Percentiles rank a stretch among this genome's conserved stretches.
phyloP scores from a whole-genome alignment of 495 filamentous ascomycete species.

The Penicilliopsis zonata region DNA sequence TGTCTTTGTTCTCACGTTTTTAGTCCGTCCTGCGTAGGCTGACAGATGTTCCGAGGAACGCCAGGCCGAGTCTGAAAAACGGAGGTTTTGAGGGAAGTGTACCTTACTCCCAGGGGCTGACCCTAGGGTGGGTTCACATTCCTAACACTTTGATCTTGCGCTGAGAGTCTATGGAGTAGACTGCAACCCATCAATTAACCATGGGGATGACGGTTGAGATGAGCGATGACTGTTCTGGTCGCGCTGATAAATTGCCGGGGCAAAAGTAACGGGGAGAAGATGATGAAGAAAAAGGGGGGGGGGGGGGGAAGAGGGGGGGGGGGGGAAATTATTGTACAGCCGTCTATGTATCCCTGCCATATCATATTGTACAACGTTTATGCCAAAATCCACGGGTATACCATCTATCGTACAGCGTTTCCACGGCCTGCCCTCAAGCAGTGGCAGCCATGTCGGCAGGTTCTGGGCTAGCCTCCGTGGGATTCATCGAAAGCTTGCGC shows the following conservation, averaged over 20 bases:
- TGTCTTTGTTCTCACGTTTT: constrained; percentile 42
- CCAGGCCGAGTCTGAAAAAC: constrained; percentile 38
- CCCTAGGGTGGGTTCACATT: constrained; percentile 23
- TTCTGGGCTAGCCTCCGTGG: constrained; percentile 3
- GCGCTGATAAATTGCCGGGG: neutral
- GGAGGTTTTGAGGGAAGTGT: constrained; percentile 27
- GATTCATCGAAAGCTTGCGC: constrained; percentile 30
- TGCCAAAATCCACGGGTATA: no score
- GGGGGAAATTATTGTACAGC: constrained; percentile 1
- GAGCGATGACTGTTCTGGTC: constrained; percentile 25
- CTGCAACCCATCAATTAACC: constrained; percentile 9
- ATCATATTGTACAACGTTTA: no score
- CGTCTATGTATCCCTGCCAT: constrained; percentile 2
- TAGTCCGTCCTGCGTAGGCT: constrained; percentile 42
- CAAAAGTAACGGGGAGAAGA: neutral
- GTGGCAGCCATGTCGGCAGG: constrained; percentile 8
- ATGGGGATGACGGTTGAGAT: constrained; percentile 16
- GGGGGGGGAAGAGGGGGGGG: neutral
- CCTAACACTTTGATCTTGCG: constrained; percentile 31
- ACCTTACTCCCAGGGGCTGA: constrained; percentile 6
- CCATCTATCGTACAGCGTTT: no score
- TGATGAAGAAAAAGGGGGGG: neutral
- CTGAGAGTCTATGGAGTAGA: constrained; percentile 13
- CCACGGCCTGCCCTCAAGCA: no score
- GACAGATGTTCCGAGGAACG: constrained; percentile 9